Evolutionary conservation across 108 stramenopile species (phyloP).

Genomic region (Pseudonitzschia pungens): DNA sequence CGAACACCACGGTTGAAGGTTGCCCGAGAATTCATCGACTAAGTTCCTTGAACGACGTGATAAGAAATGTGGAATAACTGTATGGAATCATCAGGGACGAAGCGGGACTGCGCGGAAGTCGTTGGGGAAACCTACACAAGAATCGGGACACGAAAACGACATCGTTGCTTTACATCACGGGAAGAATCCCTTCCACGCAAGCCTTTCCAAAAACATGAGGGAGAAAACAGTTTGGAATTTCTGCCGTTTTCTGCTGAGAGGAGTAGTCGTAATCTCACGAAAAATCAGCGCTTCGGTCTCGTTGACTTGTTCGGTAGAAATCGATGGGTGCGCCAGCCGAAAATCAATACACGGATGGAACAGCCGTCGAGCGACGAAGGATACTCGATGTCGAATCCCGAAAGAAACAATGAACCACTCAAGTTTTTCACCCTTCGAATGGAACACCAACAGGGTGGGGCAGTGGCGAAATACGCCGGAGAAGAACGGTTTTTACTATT

Average conservation of each 20-base stretch:
- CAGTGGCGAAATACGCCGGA: constrained; percentile 40
- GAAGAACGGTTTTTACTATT: constrained; percentile 67
- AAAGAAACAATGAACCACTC: neutral
- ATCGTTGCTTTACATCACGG: constrained; percentile 7
- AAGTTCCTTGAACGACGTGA: neutral
- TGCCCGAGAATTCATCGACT: no score
- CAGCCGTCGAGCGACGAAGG: neutral
- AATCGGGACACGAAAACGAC: constrained; percentile 6
- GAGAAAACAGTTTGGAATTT: neutral
- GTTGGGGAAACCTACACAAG: neutral
- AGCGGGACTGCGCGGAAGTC: neutral
- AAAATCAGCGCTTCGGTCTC: constrained; percentile 5
- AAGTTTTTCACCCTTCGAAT: constrained; percentile 41
- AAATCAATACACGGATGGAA: neutral
- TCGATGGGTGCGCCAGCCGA: constrained; percentile 1
- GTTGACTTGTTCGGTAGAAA: constrained; percentile 8
- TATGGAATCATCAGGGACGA: neutral
- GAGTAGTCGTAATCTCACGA: neutral
- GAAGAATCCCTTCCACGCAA: constrained; percentile 1
- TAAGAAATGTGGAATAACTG: neutral
- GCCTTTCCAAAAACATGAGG: neutral
- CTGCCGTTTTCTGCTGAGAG: neutral
- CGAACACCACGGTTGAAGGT: no score
- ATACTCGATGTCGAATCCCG: neutral
- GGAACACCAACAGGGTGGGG: constrained; percentile 51